A percentile compares a stretch with the other conserved stretches of the same genome.
Evolutionary conservation across 306 rosid species (phyloP).

Genomic region (Rosa lucieae): DNA sequence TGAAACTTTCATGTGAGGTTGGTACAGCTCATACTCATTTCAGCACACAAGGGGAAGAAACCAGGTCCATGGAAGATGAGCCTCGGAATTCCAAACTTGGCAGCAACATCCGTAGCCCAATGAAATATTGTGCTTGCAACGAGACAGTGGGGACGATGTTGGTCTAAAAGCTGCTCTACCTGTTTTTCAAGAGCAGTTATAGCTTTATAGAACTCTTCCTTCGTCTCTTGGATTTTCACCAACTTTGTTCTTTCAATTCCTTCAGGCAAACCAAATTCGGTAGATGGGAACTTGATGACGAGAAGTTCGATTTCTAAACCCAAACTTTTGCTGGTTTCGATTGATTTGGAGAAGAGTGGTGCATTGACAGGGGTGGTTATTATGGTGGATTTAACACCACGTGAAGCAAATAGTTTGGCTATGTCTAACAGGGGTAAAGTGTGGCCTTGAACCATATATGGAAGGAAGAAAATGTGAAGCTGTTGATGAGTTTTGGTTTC

Average conservation of each 20-base stretch:
- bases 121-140: neutral
- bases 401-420: constrained; percentile 14
- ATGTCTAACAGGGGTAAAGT: constrained; percentile 21
- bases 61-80: constrained; percentile 9
- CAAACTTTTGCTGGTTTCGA: neutral
- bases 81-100: constrained; percentile 18
- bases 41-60: constrained; percentile 8
- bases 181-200: neutral
- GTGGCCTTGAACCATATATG: constrained; percentile 27
- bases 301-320: neutral
- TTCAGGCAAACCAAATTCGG: constrained; percentile 35
- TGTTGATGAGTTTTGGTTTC: neutral
- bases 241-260: constrained; percentile 26
- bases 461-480: constrained; percentile 32
- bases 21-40: neutral
- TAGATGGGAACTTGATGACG: neutral
- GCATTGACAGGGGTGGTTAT: constrained; percentile 11
- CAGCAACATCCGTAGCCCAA: constrained; percentile 12
- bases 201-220: neutral
- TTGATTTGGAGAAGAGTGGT: neutral
- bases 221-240: neutral
- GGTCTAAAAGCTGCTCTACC: neutral
- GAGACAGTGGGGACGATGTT: neutral
- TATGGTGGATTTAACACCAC: constrained; percentile 21
- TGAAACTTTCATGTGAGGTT: neutral